Percentiles rank a stretch among this genome's conserved stretches.
These are phyloP conservation scores for Inonotus obliquus DNA, from an alignment of 1,284 basidiomycete species.

Conservation along the genomic window DNA sequence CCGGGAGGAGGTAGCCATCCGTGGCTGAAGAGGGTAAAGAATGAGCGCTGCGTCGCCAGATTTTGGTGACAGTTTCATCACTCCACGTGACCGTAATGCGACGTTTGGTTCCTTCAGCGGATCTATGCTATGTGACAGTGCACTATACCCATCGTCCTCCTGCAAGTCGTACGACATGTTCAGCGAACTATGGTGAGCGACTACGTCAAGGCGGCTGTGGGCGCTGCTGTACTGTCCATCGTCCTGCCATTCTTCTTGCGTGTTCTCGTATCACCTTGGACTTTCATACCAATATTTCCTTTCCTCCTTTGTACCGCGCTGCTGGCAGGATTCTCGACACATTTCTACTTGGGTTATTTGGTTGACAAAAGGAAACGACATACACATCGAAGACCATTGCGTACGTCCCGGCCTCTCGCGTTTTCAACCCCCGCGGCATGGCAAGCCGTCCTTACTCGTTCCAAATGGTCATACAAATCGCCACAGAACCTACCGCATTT, in stretches of 20 bases:
- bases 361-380: conserved; percentile 38
- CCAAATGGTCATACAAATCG: conserved; percentile 74
- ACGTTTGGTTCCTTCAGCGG: neutral
- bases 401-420: conserved; percentile 62
- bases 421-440: conserved; percentile 90
- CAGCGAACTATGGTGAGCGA: conserved; percentile 18
- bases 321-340: conserved; percentile 46
- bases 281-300: conserved; percentile 60
- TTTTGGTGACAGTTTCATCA: neutral
- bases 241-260: conserved; percentile 48
- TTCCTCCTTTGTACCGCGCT: conserved; percentile 46
- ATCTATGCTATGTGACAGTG: neutral
- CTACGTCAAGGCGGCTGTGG: conserved; percentile 44
- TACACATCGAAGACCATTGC: conserved; percentile 34
- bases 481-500: conserved; percentile 59
- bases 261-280: conserved; percentile 58
- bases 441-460: conserved; percentile 80
- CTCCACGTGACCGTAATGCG: neutral
- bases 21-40: neutral
- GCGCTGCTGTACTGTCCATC: conserved; percentile 50
- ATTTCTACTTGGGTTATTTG: conserved; percentile 51
- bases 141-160: neutral
- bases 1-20: conserved; percentile 3
- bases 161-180: neutral
- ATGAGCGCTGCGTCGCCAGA: neutral